Percentiles rank a stretch among this genome's conserved stretches.
phyloP scores from a whole-genome alignment of 306 rosid species.

The Sicyos baderoa region DNA sequence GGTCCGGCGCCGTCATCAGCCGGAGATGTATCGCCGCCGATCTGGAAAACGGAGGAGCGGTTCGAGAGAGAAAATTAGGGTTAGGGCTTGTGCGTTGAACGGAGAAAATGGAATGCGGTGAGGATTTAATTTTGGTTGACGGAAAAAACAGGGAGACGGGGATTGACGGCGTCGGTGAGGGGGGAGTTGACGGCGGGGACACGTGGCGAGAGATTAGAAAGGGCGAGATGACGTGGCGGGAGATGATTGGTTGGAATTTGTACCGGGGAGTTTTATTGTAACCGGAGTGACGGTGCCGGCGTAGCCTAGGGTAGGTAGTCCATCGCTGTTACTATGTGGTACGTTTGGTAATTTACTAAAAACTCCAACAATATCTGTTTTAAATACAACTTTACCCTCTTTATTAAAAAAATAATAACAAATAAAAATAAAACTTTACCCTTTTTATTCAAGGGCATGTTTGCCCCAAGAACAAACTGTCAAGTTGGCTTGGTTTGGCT shows the following conservation, averaged over 20 bases:
- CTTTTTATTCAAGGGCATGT: too few relatives aligned
- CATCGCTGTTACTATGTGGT: conserved; percentile 24
- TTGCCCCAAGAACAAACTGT: too few relatives aligned
- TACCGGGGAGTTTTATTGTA: conserved; percentile 15
- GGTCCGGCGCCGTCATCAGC: too few relatives aligned
- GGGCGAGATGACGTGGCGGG: conserved; percentile 23
- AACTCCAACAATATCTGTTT: conserved; percentile 24
- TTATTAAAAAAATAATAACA: too few relatives aligned
- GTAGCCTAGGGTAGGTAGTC: conserved; percentile 36
- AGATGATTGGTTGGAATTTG: conserved; percentile 18
- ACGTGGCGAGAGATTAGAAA: conserved; percentile 28
- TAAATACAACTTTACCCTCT: conserved; percentile 27
- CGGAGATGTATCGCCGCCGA: conserved; percentile 23
- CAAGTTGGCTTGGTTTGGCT: too few relatives aligned
- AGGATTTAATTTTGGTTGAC: conserved; percentile 45
- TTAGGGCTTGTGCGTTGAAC: conserved; percentile 45
- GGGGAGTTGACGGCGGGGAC: conserved; percentile 19
- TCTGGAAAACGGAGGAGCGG: conserved; percentile 3
- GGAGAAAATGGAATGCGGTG: conserved; percentile 36
- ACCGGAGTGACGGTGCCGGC: conserved; percentile 33
- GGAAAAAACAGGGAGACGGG: conserved; percentile 36
- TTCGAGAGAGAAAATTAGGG: conserved; percentile 12
- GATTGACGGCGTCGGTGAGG: conserved; percentile 49
- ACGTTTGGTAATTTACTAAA: conserved; percentile 29
- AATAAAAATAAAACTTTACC: too few relatives aligned